phyloP scores from a whole-genome alignment of 2,329 filamentous ascomycete species.

The Colletotrichum lindemuthianum region DNA sequence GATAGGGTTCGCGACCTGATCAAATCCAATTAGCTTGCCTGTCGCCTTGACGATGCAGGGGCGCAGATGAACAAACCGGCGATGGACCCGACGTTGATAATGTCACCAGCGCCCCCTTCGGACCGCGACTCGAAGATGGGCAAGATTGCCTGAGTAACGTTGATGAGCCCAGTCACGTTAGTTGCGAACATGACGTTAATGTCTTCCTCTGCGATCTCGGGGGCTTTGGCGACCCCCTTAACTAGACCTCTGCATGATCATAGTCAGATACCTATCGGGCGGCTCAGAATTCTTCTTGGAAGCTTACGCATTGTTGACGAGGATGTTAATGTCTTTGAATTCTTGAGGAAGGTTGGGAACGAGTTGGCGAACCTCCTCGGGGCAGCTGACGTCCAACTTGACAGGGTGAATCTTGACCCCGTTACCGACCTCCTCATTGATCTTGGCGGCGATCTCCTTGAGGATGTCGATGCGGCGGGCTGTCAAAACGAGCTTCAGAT shows the following conservation, averaged over 20 bases:
- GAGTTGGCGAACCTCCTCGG: constrained; percentile 78
- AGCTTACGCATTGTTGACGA: constrained; percentile 95
- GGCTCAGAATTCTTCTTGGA: not conserved
- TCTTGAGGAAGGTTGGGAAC: constrained; percentile 79
- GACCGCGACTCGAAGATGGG: constrained; percentile 81
- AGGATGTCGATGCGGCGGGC: constrained; percentile 86
- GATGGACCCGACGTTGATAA: constrained; percentile 94
- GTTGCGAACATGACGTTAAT: constrained; percentile 89
- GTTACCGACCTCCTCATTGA: constrained; percentile 77
- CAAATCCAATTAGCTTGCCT: too few species aligned
- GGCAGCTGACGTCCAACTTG: constrained; percentile 86
- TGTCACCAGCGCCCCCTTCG: constrained; percentile 84
- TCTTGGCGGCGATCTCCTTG: constrained; percentile 79
- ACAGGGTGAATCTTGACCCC: constrained; percentile 86
- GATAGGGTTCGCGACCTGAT: constrained; percentile 78
- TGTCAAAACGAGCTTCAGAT: constrained; percentile 86
- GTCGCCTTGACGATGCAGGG: not conserved
- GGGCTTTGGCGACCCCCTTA: constrained; percentile 86
- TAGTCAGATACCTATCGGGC: constrained; percentile 26
- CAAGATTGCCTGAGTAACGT: constrained; percentile 93
- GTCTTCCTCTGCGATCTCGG: constrained; percentile 83
- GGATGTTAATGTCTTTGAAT: constrained; percentile 84
- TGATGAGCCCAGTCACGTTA: constrained; percentile 94
- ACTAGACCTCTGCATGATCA: constrained; percentile 76
- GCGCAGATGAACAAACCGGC: constrained; percentile 61